Base-by-base conservation (phyloP, 805 yeast genomes). In the Candida verbasci region DNA sequence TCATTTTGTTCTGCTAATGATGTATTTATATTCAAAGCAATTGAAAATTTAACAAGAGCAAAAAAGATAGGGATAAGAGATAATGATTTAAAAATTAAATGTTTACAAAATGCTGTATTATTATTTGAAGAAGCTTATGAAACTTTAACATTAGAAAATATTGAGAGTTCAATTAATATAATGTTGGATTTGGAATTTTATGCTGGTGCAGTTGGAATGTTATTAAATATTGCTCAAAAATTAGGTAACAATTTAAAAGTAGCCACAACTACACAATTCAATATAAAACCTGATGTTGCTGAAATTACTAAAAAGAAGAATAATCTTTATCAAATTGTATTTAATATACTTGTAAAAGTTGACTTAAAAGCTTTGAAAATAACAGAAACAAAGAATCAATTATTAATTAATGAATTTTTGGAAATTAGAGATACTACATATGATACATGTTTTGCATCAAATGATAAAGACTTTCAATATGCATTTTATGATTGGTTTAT, bases 1-100 rank as follows among this genome's bases (percentile, higher is more conserved):
- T 80, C 95, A 0, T 93, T 88, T 60, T 93, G 97, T 53, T 86
- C 97, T 0, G 78, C 95, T 11, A 86, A 84, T 46, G 98, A 93
- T 59, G 96, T 93, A 18, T 72, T 88, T 41, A 86, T 93, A 10
- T 93, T 89, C 69, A 84, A 91, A 58, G 97, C 97, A 0, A 80
- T 88, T 48, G 98, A 93, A 56, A 88, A 84, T 56, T 68, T 93
- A 49, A 84, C 91, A 39, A 80, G 82, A 49, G 97, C 97, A 1
- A 84, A 82, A 50, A 84, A 79, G 39, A 76, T 79, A 42, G 86
- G 86, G 2, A 58, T 68, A 17, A 75, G 76, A 45, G 96, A 89
- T 53, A 72, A 72, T 28, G 96, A 89, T 37, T 56, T 72, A 46
- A 74, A 82, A 36, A 63, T 75, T 41, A 70, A 75, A 42, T 81